phyloP scores from a whole-genome alignment of 2,329 filamentous ascomycete species.

The Fusarium anguioides region DNA sequence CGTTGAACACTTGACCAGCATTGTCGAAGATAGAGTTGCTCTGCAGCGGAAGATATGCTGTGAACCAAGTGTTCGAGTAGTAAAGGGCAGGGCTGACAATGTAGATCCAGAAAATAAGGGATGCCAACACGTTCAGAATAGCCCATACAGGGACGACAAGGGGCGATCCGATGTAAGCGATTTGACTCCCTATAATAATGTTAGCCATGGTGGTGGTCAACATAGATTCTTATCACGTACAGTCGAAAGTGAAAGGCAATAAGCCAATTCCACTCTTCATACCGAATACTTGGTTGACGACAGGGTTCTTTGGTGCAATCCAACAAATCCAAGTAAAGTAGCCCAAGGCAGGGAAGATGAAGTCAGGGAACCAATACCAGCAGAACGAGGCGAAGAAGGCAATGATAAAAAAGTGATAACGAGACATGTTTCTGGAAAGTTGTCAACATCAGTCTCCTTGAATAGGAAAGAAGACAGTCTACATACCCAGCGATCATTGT shows the following conservation, averaged over 20 bases:
- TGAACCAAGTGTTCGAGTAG: constrained; percentile 62
- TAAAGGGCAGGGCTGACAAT: constrained; percentile 58
- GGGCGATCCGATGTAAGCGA: constrained; percentile 56
- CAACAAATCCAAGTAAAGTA: constrained; percentile 61
- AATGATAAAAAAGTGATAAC: constrained; percentile 59
- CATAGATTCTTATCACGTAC: too few species aligned
- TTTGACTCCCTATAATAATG: constrained; percentile 38
- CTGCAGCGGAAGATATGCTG: constrained; percentile 63
- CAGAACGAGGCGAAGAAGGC: constrained; percentile 51
- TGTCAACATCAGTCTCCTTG: fast-evolving
- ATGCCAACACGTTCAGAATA: constrained; percentile 60
- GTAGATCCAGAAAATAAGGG: constrained; percentile 60
- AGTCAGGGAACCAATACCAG: constrained; percentile 64
- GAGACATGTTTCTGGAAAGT: constrained; percentile 47
- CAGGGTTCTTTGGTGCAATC: constrained; percentile 59
- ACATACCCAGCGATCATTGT: constrained; percentile 34
- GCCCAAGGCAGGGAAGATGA: constrained; percentile 58
- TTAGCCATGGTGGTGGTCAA: too few species aligned
- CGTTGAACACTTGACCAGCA: constrained; percentile 60
- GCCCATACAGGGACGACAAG: constrained; percentile 57
- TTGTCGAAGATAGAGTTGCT: constrained; percentile 66
- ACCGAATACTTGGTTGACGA: constrained; percentile 62
- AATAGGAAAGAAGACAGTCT: too few species aligned
- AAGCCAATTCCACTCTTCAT: constrained; percentile 56
- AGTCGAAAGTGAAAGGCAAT: constrained; percentile 57